These are phyloP conservation scores for Massarina eburnea DNA, from an alignment of 2,329 filamentous ascomycete genomes.

Conservation along the genomic window DNA sequence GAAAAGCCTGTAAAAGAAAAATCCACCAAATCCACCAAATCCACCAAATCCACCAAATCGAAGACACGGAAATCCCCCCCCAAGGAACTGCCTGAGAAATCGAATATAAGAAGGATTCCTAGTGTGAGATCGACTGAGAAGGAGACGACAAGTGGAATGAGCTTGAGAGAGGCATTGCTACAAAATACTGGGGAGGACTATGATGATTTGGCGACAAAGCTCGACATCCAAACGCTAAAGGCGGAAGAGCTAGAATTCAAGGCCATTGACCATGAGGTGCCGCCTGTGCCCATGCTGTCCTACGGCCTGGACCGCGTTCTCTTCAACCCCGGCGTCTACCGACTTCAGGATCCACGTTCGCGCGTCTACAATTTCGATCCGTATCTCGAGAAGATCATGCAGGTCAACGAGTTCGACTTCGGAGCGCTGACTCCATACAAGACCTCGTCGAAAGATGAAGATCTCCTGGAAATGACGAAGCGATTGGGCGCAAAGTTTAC, in stretches of 20 bases:
- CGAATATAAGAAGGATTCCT: conserved; percentile 3
- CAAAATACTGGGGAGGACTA: conserved; percentile 10
- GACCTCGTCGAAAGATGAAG: conserved; percentile 82
- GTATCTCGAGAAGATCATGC: conserved; percentile 91
- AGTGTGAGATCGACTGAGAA: no score
- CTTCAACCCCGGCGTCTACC: conserved; percentile 88
- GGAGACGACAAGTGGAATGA: conserved; percentile 6
- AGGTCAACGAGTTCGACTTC: conserved; percentile 89
- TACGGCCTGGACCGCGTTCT: conserved; percentile 86
- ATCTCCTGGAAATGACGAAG: conserved; percentile 68
- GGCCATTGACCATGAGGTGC: conserved; percentile 48
- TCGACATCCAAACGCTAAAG: conserved; percentile 26
- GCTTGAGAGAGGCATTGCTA: conserved; percentile 26
- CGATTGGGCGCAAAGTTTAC: conserved; percentile 75
- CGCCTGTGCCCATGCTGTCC: conserved; percentile 63
- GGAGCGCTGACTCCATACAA: conserved; percentile 82
- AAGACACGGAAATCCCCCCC: background rate
- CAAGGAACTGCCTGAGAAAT: no score
- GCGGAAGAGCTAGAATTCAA: conserved; percentile 37
- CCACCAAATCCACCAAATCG: background rate
- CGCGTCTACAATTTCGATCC: conserved; percentile 96
- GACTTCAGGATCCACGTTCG: conserved; percentile 84
- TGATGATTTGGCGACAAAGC: conserved; percentile 9
- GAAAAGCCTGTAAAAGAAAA: background rate
- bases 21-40: background rate